Conservation (phyloP, 2,329 filamentous ascomycete genomes). For the Xylariaceae sp. region DNA sequence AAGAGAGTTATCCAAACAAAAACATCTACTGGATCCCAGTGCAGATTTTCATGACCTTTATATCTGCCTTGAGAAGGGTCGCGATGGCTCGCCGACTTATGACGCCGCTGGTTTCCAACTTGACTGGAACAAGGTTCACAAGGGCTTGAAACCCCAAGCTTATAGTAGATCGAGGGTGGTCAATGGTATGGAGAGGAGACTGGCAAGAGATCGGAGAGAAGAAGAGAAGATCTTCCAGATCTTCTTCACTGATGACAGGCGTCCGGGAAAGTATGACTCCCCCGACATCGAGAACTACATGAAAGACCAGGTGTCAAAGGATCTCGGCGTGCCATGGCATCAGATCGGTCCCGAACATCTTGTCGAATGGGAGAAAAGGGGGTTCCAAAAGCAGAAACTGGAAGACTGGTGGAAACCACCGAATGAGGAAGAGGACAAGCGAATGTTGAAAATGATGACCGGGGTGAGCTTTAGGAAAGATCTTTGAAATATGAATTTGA, state of each 20-base stretch:
- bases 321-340: constrained; percentile 28
- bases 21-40: constrained; percentile 14
- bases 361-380: constrained; percentile 23
- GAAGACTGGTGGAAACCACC: constrained; percentile 25
- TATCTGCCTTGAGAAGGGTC: constrained; percentile 21
- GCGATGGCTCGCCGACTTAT: constrained; percentile 19
- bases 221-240: constrained; percentile 6
- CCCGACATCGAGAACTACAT: background rate
- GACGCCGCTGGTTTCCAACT: constrained; percentile 25
- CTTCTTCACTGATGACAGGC: constrained; percentile 20
- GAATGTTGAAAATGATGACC: constrained; percentile 13
- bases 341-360: constrained; percentile 24
- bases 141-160: constrained; percentile 8
- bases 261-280: background rate
- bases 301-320: constrained; percentile 31
- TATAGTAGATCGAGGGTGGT: constrained; percentile 12
- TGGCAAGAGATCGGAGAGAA: constrained; percentile 6
- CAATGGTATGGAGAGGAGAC: constrained; percentile 2
- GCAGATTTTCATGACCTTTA: constrained; percentile 14
- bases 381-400: constrained; percentile 26
- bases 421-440: constrained; percentile 22
- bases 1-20: constrained; percentile 2
- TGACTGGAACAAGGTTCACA: constrained; percentile 20
- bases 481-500: constrained; percentile 1
- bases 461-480: constrained; percentile 21